Evolutionary conservation across 2,329 filamentous ascomycete genomes (phyloP), one percentile per base, ranked within the genome.

Genomic region (Pseudonectria foliicola): DNA sequence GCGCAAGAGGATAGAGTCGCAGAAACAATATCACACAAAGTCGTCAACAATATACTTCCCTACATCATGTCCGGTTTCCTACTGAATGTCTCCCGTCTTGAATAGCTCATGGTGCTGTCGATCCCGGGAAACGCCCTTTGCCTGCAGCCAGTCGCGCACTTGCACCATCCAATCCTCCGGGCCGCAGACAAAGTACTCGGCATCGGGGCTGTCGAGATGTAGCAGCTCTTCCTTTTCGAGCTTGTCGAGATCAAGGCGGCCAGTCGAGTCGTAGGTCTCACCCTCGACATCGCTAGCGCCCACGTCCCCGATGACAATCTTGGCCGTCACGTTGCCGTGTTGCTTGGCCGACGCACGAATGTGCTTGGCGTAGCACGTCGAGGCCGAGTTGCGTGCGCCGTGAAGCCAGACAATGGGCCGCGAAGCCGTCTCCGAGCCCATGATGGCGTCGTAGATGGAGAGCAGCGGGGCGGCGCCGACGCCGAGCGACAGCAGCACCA

Each of bases 161-260:
- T 75, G 71, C 8, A 68, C 49, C 85, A 89, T 89, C 65, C 87
- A 89, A 7, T 56, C 53, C 40, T 70, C 67, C 0, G 84, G 83
- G 0, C 84, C 85, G 51, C 85, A 89, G 34, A 85, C 62, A 48
- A 75, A 88, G 56, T 87, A 89, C 50, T 78, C 66, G 1, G 84
- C 68, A 28, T 60, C 60, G 1, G 57, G 32, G 46, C 81, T 63
- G 13, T 66, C 61, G 2, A 80, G 53, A 45, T 70, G 75, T n/a
- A 89, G 60, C 29, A 74, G 64, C 1, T 60, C 51, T 7, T 72
- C 62, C 15, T 59, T 54, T 43, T 74, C 68, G 25, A 85, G 53
- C 35, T 65, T 68, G 23, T 63, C 57, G n/a, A 88, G 55, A 38
- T 77, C 67, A 12, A 85, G 59, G 7, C 75, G 67, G 4, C 80